Base-by-base conservation (phyloP, 805 yeast genomes). In the Wickerhamomyces rabaulensis region DNA sequence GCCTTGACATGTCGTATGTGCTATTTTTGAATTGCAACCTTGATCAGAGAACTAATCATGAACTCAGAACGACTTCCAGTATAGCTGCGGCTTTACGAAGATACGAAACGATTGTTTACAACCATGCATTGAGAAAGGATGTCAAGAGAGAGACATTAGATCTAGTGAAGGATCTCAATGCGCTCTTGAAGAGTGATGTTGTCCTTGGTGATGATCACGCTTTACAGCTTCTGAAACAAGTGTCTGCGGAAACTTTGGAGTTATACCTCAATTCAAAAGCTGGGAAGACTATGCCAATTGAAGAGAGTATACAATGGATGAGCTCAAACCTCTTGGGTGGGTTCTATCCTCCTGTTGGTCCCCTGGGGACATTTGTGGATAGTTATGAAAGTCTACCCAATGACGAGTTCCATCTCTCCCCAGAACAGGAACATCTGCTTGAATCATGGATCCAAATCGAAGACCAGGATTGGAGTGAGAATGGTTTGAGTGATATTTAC, bases 401-500 rank as follows among this genome's bases (percentile, higher is more conserved):
- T 15, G 54, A 53, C 35, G 12, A 19, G 4, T 17, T 51, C 21
- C 41, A 25, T 6, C 41, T 58, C 3, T 56, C 62, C 4, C 15
- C 17, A 13, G 21, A 38, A 7, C 58, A 56, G n/a, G 17, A 44
- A 12, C n/a, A 17, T 1, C 42, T 35, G 3, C 38, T 57, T 21
- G 39, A 22, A 13, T 17, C 38, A 2, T 57, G 59, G 57, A 27
- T 9, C 9, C 8, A 36, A 2, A 26, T 46, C 3, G 12, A 21
- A 1, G 13, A 21, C 0, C 47, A 52, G 10, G 52, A 52, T 22
- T 60, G 63, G 63, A 38, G 53, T 1, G 15, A 36, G 3, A 42
- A 48, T 7, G 63, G 64, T 0, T 2, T 70, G 15, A 43, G 44
- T 1, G 59, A 64, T 23, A 43, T 79, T 12, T 72, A 68, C 55